A percentile compares a stretch with the other conserved stretches of the same genome.
These are phyloP conservation scores for Cucurbita pepo DNA, from an alignment of 306 rosid species.

Conservation along the genomic window DNA sequence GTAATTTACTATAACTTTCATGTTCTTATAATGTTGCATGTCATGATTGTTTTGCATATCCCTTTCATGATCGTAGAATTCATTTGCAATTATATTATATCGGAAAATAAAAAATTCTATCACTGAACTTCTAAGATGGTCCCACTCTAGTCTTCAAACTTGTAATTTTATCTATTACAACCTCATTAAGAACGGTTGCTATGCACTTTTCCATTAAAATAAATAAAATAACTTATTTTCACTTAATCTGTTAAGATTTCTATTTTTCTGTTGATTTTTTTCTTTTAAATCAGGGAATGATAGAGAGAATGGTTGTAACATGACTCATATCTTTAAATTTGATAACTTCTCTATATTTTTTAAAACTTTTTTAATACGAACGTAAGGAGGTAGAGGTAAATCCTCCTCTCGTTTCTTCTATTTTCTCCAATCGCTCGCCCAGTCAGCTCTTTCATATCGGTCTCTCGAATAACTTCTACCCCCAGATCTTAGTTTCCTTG, in stretches of 20 bases:
- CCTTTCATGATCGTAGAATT: not conserved
- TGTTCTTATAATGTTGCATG: not conserved
- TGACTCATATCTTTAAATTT: not conserved
- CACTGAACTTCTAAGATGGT: not conserved
- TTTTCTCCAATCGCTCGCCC: not conserved
- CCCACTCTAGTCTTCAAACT: not conserved
- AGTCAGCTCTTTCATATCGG: not conserved
- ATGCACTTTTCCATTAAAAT: not conserved
- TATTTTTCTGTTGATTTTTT: not conserved
- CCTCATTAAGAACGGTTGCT: not conserved
- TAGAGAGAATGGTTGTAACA: not conserved
- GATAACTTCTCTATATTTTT: not conserved
- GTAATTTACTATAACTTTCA: conserved; percentile 27
- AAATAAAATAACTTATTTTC: not conserved
- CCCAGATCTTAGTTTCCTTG: not conserved
- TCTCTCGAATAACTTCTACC: not conserved
- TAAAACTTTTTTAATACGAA: not conserved
- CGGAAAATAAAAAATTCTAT: not conserved
- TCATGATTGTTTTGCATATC: not conserved
- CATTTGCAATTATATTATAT: not conserved
- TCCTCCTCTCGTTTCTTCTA: not conserved
- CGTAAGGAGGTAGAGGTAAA: not conserved
- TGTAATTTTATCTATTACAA: not conserved
- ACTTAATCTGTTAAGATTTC: not conserved
- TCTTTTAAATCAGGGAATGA: not conserved